A percentile compares a stretch with the other conserved stretches of the same genome.
phyloP scores from a whole-genome alignment of 306 rosid species.

The Trifolium subterraneum region DNA sequence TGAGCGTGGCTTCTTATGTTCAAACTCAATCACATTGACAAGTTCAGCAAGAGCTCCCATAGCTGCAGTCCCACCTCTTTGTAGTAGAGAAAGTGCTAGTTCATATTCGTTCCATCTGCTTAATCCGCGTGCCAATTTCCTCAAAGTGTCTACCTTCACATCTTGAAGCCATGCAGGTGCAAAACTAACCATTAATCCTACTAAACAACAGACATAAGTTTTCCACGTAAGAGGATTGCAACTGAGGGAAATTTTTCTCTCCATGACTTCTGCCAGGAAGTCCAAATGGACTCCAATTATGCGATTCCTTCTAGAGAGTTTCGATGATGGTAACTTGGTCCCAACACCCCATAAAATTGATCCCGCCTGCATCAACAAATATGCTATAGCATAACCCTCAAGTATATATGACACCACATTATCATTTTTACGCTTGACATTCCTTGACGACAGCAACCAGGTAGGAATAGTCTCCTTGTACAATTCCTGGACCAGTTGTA shows the following conservation, averaged over 20 bases:
- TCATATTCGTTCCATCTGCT: slow-evolving; percentile 71
- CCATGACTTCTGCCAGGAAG: slow-evolving; percentile 71
- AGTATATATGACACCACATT: slow-evolving; percentile 47
- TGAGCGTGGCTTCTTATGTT: slow-evolving; percentile 15
- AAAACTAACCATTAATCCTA: slow-evolving; percentile 64
- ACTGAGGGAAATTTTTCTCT: slow-evolving; percentile 65
- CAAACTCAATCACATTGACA: slow-evolving; percentile 41
- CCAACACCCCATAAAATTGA: slow-evolving; percentile 69
- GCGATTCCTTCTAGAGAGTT: slow-evolving; percentile 53
- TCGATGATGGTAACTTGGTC: slow-evolving; percentile 51
- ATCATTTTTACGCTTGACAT: slow-evolving; percentile 45
- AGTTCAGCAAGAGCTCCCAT: slow-evolving; percentile 74
- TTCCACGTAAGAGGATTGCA: slow-evolving; percentile 74
- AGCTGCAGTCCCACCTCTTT: slow-evolving; percentile 70
- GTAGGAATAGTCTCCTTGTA: slow-evolving; percentile 76
- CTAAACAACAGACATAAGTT: slow-evolving; percentile 67
- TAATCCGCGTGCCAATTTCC: slow-evolving; percentile 61
- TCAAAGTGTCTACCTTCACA: slow-evolving; percentile 61
- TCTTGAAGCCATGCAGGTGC: slow-evolving; percentile 69
- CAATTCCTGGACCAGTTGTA: slow-evolving; percentile 67
- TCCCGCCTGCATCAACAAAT: slow-evolving; percentile 60
- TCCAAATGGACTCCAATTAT: slow-evolving; percentile 64
- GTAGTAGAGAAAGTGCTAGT: slow-evolving; percentile 70
- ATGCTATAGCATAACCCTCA: slow-evolving; percentile 79
- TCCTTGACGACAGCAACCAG: slow-evolving; percentile 61